Evolutionary conservation across 2,329 filamentous ascomycete species (phyloP), one percentile per base, ranked within the genome.

Genomic region (Leptographium flavum): DNA sequence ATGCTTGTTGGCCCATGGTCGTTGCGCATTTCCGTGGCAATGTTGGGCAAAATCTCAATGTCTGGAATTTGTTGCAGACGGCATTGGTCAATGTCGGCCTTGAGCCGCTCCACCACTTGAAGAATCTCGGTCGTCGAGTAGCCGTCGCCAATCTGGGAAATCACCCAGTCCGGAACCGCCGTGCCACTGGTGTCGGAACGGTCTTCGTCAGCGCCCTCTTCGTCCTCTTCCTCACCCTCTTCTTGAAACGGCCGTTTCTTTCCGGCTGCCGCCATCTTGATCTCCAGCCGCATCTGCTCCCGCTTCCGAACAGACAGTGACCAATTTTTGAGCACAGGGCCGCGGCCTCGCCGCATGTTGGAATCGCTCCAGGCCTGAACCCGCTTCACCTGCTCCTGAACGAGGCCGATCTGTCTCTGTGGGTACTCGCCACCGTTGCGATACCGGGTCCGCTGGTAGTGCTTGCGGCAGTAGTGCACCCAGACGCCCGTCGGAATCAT

Each of bases 391-490:
- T 84, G 80, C 28, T 69, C 65, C 45, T 73, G 63, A 1, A 87
- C 72, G 1, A 86, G 66, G 3, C 76, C 69, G 45, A 78, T 77
- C 56, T 87, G 81, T 1, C 72, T 57, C 58, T 71, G 62, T 43
- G 75, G 74, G 58, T 82, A 75, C 21, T 78, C 70, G 30, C 69
- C 65, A 2, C 69, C 68, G 44, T 78, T 78, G n/a, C 81, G 71
- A 56, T 87, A 88, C 0, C 81, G 70, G 37, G 71, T 73, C 7
- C 84, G 76, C 61, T 92, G 86, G 58, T 92, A 92, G 56, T 88
- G 82, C 57, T 88, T 88, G 31, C 85, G 76, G 59, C 86, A 92
- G 57, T 76, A 81, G 55, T 81, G 76, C 1, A 86, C 76, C 83
- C 83, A 90, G 2, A 85, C 73, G 21, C 74, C 62, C 6, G 73